Evolutionary conservation across 331 rosid genomes (phyloP).

Genomic region (Saraca asoca): DNA sequence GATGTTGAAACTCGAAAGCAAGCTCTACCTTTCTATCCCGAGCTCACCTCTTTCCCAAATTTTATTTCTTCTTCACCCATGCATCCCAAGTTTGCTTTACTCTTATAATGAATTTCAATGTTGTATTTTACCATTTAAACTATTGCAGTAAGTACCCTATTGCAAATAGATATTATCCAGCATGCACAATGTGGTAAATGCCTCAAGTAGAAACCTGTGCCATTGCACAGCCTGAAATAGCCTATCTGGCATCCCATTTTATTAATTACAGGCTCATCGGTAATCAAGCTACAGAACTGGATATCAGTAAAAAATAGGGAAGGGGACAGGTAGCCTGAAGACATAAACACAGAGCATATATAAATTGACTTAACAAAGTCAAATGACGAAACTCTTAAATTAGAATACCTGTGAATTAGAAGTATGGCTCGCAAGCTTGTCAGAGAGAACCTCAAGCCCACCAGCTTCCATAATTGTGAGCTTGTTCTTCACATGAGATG

Average conservation of each 20-base stretch:
- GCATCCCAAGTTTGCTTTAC: constrained; percentile 24
- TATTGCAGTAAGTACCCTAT: constrained; percentile 10
- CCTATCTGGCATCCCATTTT: constrained; percentile 17
- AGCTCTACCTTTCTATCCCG: not conserved
- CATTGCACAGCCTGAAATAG: constrained; percentile 16
- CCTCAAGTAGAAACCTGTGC: not conserved
- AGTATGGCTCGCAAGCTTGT: constrained; percentile 67
- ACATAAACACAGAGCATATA: constrained; percentile 19
- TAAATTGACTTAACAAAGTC: not conserved
- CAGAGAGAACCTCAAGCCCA: constrained; percentile 78
- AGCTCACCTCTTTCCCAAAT: constrained; percentile 15
- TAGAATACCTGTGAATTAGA: constrained; percentile 76
- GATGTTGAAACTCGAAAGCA: constrained; percentile 11
- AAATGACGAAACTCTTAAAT: constrained; percentile 19
- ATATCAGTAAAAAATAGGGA: not conserved
- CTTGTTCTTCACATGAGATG: constrained; percentile 60
- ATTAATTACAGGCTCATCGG: constrained; percentile 12
- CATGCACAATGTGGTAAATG: constrained; percentile 22
- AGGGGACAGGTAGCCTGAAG: constrained; percentile 19
- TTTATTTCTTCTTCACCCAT: constrained; percentile 19
- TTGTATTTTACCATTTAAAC: constrained; percentile 19
- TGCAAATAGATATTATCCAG: constrained; percentile 26
- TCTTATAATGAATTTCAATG: constrained; percentile 1
- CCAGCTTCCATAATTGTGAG: constrained; percentile 72
- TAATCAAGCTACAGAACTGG: constrained; percentile 9